Conservation (phyloP, 164 flowering plant genomes). For the Amborella trichopoda region DNA sequence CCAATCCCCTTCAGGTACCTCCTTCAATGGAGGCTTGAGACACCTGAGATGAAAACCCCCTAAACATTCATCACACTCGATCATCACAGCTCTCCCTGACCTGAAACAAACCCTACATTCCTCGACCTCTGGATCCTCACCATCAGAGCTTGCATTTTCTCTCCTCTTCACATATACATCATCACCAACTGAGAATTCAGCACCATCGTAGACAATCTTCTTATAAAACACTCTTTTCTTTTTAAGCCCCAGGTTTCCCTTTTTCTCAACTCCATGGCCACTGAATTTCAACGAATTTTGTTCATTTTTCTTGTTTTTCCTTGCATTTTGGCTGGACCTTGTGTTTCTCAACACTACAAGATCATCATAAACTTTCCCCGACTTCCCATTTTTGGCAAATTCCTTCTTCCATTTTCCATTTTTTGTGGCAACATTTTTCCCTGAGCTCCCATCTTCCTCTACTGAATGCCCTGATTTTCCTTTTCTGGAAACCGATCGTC, state of each 20-base stretch:
- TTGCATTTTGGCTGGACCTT: too few species aligned
- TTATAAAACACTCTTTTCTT: slow-evolving; percentile 48
- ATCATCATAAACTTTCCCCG: too few species aligned
- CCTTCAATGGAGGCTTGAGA: slow-evolving; percentile 68
- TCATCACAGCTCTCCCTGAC: slow-evolving; percentile 51
- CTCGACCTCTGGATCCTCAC: slow-evolving; percentile 71
- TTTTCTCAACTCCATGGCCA: not conserved
- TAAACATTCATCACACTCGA: slow-evolving; percentile 90
- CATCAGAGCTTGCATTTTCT: slow-evolving; percentile 62
- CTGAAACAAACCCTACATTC: slow-evolving; percentile 75
- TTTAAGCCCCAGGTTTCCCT: not conserved
- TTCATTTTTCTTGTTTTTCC: too few species aligned
- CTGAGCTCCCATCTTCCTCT: too few species aligned
- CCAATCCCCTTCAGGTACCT: slow-evolving; percentile 95
- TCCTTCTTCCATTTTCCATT: too few species aligned
- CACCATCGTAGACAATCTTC: slow-evolving; percentile 69
- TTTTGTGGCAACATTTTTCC: too few species aligned
- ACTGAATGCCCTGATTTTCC: too few species aligned
- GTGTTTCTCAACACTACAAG: too few species aligned
- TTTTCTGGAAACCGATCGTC: too few species aligned
- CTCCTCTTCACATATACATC: slow-evolving; percentile 93
- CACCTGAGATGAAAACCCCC: slow-evolving; percentile 93
- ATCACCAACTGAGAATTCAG: slow-evolving; percentile 65
- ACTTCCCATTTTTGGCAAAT: too few species aligned
- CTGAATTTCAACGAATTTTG: too few species aligned